These are phyloP conservation scores for Pyrrhoderma noxium DNA, from an alignment of 1,284 basidiomycete species.

Conservation along the genomic window DNA sequence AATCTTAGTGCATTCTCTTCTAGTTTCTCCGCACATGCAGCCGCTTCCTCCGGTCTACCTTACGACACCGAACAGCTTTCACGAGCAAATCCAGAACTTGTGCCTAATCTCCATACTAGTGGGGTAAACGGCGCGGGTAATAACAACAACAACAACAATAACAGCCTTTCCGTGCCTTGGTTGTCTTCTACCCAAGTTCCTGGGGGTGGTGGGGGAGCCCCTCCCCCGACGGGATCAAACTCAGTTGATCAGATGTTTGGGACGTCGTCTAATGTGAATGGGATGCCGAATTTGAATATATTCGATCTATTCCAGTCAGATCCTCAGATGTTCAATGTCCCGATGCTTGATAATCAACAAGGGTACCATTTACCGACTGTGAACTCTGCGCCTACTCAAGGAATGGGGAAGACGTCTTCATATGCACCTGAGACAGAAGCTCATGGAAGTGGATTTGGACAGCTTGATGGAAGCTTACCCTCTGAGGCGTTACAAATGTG, in stretches of 20 bases:
- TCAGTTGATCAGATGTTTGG: background rate
- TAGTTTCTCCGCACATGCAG: conserved; percentile 4
- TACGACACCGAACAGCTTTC: conserved; percentile 15
- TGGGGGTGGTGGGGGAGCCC: background rate
- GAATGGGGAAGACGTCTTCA: background rate
- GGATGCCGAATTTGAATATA: conserved; percentile 18
- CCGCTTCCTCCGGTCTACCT: conserved; percentile 6
- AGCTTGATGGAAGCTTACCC: conserved; percentile 7
- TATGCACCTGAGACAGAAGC: background rate
- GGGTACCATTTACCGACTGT: background rate
- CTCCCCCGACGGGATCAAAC: background rate
- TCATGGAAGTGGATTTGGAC: conserved; percentile 7
- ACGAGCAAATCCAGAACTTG: conserved; percentile 8
- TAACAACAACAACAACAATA: conserved; percentile 2
- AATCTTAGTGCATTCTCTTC: background rate
- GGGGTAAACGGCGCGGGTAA: conserved; percentile 2
- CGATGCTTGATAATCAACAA: conserved; percentile 12
- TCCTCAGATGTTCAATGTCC: conserved; percentile 12
- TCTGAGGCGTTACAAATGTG: conserved; percentile 50
- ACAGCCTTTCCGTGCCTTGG: background rate
- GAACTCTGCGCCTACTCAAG: background rate
- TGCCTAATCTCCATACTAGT: background rate
- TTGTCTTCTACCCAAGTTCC: background rate
- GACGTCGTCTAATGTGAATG: background rate
- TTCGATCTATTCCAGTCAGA: conserved; percentile 17